Evolutionary conservation across 192 early-diverging fungal species (phyloP), one percentile per base, ranked within the genome.

Genomic region (Phycomyces nitens): DNA sequence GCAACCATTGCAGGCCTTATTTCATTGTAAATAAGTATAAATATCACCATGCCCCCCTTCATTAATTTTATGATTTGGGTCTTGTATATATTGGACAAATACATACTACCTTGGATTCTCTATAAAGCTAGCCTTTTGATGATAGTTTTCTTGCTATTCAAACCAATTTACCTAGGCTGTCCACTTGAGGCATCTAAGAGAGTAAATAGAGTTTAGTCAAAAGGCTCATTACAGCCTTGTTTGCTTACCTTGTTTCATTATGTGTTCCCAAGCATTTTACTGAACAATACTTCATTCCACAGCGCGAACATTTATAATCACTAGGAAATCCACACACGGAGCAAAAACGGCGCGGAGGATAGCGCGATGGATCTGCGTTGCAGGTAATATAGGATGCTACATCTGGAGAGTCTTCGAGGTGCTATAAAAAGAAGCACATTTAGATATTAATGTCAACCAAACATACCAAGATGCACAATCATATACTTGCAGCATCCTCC

Each of bases 241-340:
- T 23, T 6, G 52, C 40, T 24, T 76, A 84, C 69, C 85, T 80
- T 11, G 87, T 89, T 47, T 86, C 85, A 15, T 77, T 52, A 54
- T 89, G 87, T 1, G 84, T 80, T 8, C 72, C 68, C 55, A 79
- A 74, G 60, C 87, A 89, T 41, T 72, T 53, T 9, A 85, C 68
- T 40, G 81, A 85, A 56, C 87, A 89, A 38, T 85, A 89, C 12
- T 81, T 72, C 80, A 89, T 82, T 15, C 87, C 87, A 44, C 87
- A 89, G 39, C 80, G 73, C 18, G 77, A 68, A 58, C 87, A 89
- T 10, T 76, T 77, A 59, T 89, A 89, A 0, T 68, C 56, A 8
- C 87, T 84, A 52, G 66, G 68, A 64, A 82, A 89, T 5, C 87
- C 85, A 58, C 87, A 89, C 0, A 89, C 80, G 0, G 85, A 83